phyloP scores from a whole-genome alignment of 1,284 basidiomycete species.

The Papiliotrema laurentii region DNA sequence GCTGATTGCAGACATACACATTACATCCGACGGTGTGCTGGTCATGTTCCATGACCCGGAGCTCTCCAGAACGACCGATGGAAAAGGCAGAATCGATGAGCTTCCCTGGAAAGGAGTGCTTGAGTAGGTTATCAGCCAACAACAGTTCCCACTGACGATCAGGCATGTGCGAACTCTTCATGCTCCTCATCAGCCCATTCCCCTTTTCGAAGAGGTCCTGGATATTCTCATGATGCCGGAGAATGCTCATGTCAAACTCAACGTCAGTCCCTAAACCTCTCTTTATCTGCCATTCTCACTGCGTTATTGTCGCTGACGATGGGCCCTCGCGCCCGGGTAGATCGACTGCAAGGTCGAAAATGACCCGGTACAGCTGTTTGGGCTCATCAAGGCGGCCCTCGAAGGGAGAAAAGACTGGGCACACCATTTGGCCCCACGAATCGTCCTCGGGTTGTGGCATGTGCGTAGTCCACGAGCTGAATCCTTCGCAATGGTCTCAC shows the following conservation, averaged over 20 bases:
- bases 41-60: constrained; percentile 93
- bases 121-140: constrained; percentile 31
- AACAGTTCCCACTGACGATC: background rate
- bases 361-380: constrained; percentile 80
- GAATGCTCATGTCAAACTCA: constrained; percentile 70
- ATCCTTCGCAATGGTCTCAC: background rate
- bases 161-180: constrained; percentile 72
- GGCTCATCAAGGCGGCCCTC: constrained; percentile 73
- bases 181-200: constrained; percentile 77
- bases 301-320: constrained; percentile 69
- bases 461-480: constrained; percentile 20
- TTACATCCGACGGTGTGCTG: constrained; percentile 82
- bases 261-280: constrained; percentile 50
- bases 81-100: constrained; percentile 53
- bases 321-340: constrained; percentile 61
- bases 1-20: constrained; percentile 74
- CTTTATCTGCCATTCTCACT: background rate
- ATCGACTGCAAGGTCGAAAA: constrained; percentile 74
- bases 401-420: constrained; percentile 69
- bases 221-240: constrained; percentile 66
- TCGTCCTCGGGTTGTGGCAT: constrained; percentile 67
- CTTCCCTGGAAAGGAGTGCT: constrained; percentile 49
- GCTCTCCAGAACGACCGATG: constrained; percentile 55
- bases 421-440: constrained; percentile 75
- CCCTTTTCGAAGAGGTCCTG: constrained; percentile 78